These are phyloP conservation scores for Emydomyces testavorans DNA, from an alignment of 2,329 filamentous ascomycete species.

Conservation along the genomic window DNA sequence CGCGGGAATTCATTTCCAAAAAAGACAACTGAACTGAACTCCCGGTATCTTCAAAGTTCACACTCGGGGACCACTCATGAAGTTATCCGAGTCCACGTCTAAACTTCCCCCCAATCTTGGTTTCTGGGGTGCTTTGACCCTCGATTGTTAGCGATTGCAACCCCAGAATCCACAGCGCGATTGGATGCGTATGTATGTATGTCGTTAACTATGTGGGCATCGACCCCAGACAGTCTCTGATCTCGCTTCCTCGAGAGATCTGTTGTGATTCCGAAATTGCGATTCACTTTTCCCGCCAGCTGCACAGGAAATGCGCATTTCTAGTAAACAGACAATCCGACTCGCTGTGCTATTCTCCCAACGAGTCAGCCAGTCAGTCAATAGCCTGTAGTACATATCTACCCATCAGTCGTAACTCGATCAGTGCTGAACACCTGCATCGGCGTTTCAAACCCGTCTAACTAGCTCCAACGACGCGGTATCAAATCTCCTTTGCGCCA, in stretches of 20 bases:
- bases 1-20: too few relatives aligned
- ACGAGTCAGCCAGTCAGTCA: too few relatives aligned
- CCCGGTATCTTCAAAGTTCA: too few relatives aligned
- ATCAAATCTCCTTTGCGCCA: slow-evolving; percentile 3
- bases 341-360: too few relatives aligned
- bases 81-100: too few relatives aligned
- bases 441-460: slow-evolving; percentile 5
- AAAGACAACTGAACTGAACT: too few relatives aligned
- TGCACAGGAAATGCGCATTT: slow-evolving; percentile 1
- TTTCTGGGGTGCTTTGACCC: not conserved
- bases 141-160: not conserved
- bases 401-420: not conserved
- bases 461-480: slow-evolving; percentile 1
- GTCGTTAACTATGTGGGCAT: not conserved
- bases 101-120: too few relatives aligned
- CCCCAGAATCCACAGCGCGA: not conserved
- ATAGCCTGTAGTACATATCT: not conserved
- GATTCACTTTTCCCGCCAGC: slow-evolving; percentile 6
- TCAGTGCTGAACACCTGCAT: not conserved
- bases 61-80: too few relatives aligned
- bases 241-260: not conserved
- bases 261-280: too few relatives aligned
- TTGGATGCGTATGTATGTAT: too few relatives aligned
- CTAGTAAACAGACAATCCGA: not conserved
- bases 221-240: not conserved